Evolutionary conservation across 140 eudicot species (phyloP), one percentile per base, ranked within the genome.

Genomic region (Cichorium intybus): DNA sequence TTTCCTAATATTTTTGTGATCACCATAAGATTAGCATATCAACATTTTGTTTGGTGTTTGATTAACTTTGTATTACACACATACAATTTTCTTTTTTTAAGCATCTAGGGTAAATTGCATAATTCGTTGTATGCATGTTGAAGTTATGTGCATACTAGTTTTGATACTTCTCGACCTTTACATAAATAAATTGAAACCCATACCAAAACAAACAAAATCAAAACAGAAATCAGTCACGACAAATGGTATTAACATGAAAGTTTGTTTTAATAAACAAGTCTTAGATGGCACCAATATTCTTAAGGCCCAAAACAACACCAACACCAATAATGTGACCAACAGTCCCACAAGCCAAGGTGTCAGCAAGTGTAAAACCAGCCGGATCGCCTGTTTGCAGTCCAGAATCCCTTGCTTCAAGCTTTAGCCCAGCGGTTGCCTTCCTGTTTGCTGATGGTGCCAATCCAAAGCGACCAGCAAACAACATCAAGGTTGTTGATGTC

Each of bases 311-410:
- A 39, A 93, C 99, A 75, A 93, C 95, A 23, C 99, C 99, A 78
- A 93, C 99, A 22, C 99, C 97, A 41, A 93, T 93, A 71, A 93
- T 88, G 84, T 93, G 99, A 70, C 99, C 99, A 50, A 93, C 90
- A 10, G 81, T 64, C n/a, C 99, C 99, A 58, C 99, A 93, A 23
- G 97, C 99, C 77, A 93, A 76, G 1, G 97, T 88, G 51, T 93
- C 97, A 6, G 99, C 99, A 20, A 93, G 88, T 10, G 99, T 93
- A 78, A 93, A 93, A 14, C 99, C 99, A 33, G 99, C 99, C 5
- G 99, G 97, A 75, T 93, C 99, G 15, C 97, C 97, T 0, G 99
- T 93, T 73, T 93, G 99, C 18, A 93, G 77, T 0, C 99, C 97
- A 7, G 99, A 93, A 57, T 93, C 99, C 86, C 97, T 85, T n/a